phyloP scores from a whole-genome alignment of 352 stramenopile species.

The Paralagenidium karlingii region DNA sequence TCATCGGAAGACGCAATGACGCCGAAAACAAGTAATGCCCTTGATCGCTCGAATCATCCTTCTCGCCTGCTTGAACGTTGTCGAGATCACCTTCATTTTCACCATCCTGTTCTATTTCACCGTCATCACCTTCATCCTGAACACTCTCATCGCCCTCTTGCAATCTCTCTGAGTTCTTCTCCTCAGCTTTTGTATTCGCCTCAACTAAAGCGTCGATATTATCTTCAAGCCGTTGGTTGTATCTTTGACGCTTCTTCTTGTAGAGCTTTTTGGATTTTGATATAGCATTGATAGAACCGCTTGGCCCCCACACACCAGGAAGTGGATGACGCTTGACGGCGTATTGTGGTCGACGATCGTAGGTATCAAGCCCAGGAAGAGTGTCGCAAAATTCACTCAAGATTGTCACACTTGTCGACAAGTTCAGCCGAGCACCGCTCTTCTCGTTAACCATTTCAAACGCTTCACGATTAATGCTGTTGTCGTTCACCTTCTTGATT shows the following conservation, averaged over 20 bases:
- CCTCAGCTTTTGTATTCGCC: conserved; percentile 5
- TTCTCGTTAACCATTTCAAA: conserved; percentile 42
- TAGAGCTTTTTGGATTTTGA: conserved; percentile 31
- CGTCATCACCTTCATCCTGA: conserved; percentile 8
- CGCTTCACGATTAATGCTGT: neutral
- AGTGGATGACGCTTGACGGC: conserved; percentile 55
- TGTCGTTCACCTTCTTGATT: no score
- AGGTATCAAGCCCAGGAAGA: conserved; percentile 66
- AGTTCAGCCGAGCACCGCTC: conserved; percentile 47
- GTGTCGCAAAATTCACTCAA: conserved; percentile 76
- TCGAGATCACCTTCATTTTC: conserved; percentile 10
- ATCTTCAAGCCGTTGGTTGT: conserved; percentile 63
- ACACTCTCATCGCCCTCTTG: neutral
- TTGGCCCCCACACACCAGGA: no score
- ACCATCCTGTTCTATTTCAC: neutral
- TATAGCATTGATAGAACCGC: conserved; percentile 15
- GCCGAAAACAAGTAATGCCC: conserved; percentile 48
- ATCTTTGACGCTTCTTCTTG: conserved; percentile 71
- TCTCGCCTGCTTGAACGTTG: no score
- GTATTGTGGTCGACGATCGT: conserved; percentile 68
- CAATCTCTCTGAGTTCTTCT: conserved; percentile 1
- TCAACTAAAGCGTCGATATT: conserved; percentile 43
- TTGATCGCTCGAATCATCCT: no score
- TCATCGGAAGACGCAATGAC: conserved; percentile 41
- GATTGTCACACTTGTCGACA: conserved; percentile 42